Percentiles rank a stretch among this genome's conserved stretches.
Conservation (phyloP, 345 rosid species). For the Erysimum cheiranthoides region DNA sequence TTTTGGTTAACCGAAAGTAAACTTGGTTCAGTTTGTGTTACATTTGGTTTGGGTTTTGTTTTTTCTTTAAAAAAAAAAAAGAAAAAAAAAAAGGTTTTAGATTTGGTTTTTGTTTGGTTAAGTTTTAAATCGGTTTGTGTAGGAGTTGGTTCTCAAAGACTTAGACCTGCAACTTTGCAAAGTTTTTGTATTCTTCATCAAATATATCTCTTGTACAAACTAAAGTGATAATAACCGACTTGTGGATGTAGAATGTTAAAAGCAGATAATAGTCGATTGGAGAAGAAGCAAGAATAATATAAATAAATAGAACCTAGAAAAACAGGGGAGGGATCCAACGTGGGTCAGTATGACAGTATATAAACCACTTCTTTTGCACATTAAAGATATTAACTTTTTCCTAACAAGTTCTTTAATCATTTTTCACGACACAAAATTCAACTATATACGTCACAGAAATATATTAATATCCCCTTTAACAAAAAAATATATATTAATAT, state of each 20-base stretch:
- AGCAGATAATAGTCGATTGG: neutral
- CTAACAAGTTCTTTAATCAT: neutral
- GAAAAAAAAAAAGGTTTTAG: too few relatives aligned
- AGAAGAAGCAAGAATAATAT: neutral
- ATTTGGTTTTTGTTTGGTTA: neutral
- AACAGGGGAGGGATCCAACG: neutral
- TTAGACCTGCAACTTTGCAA: too few relatives aligned
- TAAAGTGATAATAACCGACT: too few relatives aligned
- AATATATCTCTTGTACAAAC: too few relatives aligned
- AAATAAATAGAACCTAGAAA: neutral
- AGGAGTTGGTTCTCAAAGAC: neutral
- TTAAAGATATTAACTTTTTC: constrained; percentile 8
- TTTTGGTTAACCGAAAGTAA: neutral
- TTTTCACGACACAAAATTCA: constrained; percentile 10
- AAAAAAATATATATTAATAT: constrained; percentile 8
- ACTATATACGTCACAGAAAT: constrained; percentile 10
- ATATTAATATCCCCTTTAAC: neutral
- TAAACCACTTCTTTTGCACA: constrained; percentile 8
- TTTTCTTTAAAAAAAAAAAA: too few relatives aligned
- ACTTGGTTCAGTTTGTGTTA: neutral
- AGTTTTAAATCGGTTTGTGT: neutral
- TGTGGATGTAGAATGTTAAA: too few relatives aligned
- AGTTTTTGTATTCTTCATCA: too few relatives aligned
- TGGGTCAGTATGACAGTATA: neutral
- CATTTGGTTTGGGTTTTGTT: neutral